These are phyloP conservation scores for Corchorus olitorius DNA, from an alignment of 345 rosid genomes.

Conservation along the genomic window DNA sequence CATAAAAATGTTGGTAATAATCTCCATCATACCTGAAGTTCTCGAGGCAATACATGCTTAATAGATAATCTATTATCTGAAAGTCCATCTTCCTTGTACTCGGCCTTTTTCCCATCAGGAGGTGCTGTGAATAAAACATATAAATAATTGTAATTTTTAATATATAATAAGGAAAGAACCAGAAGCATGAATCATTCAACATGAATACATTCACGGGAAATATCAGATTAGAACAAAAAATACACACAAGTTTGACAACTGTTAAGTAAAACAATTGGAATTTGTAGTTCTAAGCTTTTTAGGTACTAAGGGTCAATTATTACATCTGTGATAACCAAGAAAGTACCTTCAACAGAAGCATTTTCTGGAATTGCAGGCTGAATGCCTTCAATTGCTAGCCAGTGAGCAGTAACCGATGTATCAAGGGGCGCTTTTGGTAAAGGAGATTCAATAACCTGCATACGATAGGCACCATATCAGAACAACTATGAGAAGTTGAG, in stretches of 20 bases:
- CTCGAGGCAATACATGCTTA: slow-evolving; percentile 69
- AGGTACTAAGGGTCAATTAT: neutral
- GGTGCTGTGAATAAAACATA: slow-evolving; percentile 33
- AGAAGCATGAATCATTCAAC: neutral
- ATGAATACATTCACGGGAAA: neutral
- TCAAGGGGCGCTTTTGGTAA: slow-evolving; percentile 60
- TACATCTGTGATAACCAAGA: neutral
- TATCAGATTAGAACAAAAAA: slow-evolving; percentile 3
- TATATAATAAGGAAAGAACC: neutral
- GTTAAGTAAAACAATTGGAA: neutral
- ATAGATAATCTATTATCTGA: slow-evolving; percentile 55
- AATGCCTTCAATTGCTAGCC: slow-evolving; percentile 92
- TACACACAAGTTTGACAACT: neutral
- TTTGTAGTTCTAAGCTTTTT: neutral
- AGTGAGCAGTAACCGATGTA: slow-evolving; percentile 56
- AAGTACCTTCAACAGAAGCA: slow-evolving; percentile 61
- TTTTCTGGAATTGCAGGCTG: slow-evolving; percentile 84
- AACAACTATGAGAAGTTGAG: slow-evolving; percentile 20
- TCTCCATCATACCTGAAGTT: slow-evolving; percentile 62
- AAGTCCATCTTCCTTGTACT: slow-evolving; percentile 71
- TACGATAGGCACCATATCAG: slow-evolving; percentile 1
- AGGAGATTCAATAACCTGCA: slow-evolving; percentile 72
- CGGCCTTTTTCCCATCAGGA: slow-evolving; percentile 61
- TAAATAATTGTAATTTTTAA: neutral
- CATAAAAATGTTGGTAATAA: neutral